phyloP scores from a whole-genome alignment of 257 asterid genomes.

The Solanum rostratum region DNA sequence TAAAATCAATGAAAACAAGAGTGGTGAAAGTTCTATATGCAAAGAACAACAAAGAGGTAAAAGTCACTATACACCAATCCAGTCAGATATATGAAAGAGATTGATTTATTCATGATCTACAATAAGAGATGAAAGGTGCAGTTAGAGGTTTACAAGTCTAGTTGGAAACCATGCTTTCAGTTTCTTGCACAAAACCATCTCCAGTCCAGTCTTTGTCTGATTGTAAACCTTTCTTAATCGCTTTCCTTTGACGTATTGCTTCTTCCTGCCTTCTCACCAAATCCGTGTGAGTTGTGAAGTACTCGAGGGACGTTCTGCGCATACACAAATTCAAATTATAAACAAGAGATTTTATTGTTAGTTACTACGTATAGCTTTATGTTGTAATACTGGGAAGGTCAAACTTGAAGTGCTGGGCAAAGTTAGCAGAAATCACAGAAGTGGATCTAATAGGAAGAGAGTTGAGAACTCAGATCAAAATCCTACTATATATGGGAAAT shows the following conservation, averaged over 20 bases:
- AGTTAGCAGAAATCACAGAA: neutral
- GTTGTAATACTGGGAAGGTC: neutral
- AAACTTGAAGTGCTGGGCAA: neutral
- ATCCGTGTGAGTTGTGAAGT: conserved; percentile 81
- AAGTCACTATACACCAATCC: neutral
- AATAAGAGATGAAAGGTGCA: neutral
- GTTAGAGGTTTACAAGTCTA: neutral
- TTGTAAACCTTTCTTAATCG: conserved; percentile 65
- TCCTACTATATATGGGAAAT: neutral
- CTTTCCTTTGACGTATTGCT: conserved; percentile 70
- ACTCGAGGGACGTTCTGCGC: conserved; percentile 57
- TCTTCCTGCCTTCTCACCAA: conserved; percentile 69
- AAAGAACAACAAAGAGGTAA: neutral
- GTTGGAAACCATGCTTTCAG: conserved; percentile 71
- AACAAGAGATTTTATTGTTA: neutral
- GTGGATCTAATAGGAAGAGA: neutral
- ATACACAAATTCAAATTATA: neutral
- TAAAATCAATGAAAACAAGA: neutral
- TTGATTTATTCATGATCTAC: neutral
- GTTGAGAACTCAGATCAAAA: neutral
- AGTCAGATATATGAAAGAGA: neutral
- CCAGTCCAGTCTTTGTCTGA: conserved; percentile 98
- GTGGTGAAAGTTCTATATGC: neutral
- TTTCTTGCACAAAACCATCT: conserved; percentile 85
- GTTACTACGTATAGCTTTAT: neutral